Evolutionary conservation across 768 basidiomycete species (phyloP), one percentile per base, ranked within the genome.

Genomic region (Tylopilus vinaceipallidus): DNA sequence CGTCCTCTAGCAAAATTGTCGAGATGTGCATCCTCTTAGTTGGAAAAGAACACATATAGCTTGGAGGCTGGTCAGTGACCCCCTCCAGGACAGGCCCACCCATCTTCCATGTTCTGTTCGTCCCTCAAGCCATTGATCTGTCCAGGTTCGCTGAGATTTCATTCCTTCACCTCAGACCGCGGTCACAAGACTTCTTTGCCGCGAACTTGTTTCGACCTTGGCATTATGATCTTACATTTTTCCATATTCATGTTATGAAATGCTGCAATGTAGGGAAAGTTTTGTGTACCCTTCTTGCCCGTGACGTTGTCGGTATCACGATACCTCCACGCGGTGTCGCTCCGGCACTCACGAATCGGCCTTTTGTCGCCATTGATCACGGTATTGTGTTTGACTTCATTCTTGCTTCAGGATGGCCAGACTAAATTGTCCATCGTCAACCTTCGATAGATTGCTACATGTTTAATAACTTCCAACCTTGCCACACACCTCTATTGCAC

Each of bases 31-130:
- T 35, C 23, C 17, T 20, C 5, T 47, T 8, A 91, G 88, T 67
- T 91, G 62, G 90, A 92, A 64, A 91, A 91, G 73, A 92, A 92
- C 57, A 90, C 88, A 0, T 92, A 89, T 57, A 88, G 82, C 59
- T 62, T 87, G 58, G 86, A 89, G 48, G 50, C 64, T 9, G 16
- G 50, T 50, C 60, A 56, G 29, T 61, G 50, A 61, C 12, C n/a
- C n/a, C n/a, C n/a, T n/a, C n/a, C n/a, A n/a, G n/a, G n/a, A n/a
- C n/a, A n/a, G n/a, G n/a, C n/a, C n/a, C n/a, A n/a, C n/a, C n/a
- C n/a, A n/a, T n/a, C n/a, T n/a, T n/a, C n/a, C n/a, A n/a, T 33
- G 32, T 44, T 24, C 23, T n/a, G 13, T 22, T 22, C 19, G 8
- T 19, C 8, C 19, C 22, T 29, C n/a, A 33, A 38, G 22, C 9